Evolutionary conservation across 805 yeast genomes (phyloP), one percentile per base, ranked within the genome.

Genomic region (Allodekkera sacchari): DNA sequence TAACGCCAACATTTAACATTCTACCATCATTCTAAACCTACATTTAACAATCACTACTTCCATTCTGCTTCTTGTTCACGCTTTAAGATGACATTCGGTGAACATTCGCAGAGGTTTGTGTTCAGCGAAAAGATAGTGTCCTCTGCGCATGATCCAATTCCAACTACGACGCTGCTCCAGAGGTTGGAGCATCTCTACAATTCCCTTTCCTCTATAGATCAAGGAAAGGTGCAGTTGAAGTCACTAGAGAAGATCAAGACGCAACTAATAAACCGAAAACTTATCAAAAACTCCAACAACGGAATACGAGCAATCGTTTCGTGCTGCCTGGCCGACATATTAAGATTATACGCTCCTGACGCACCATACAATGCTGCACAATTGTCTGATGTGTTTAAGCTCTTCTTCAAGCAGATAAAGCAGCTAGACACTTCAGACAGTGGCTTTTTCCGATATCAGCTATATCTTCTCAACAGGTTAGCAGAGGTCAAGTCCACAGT

Each of bases 331-430:
- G 66, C 85, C 5, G 95, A 87, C 50, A 62, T 88, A 7, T 55
- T 87, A 25, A 63, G 95, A 36, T 53, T 88, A 11, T 79, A 68
- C 46, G 96, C 95, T 1, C 96, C 96, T 0, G 83, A 87, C 50
- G 94, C 95, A 6, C 96, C 96, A 4, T 87, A 69, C 53, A 73
- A 81, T 2, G 74, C 76, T 16, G 40, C 59, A 2, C 77, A 80
- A 42, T 61, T 87, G 23, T 61, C 74, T 1, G 76, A 64, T 4
- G 68, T 84, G 13, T 84, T 87, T 59, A 71, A 66, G 41, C 62
- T 83, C 6, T 73, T 85, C 45, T 66, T 80, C 38, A 52, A 57
- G 18, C 87, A 82, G 48, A 71, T 88, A 41, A 64, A 64, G 33
- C 66, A 63, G 28, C 53, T 84, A 25, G 50, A 63, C 4, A 49